A percentile compares a stretch with the other conserved stretches of the same genome.
phyloP scores from a whole-genome alignment of 257 asterid species.

The Penstemon newberryi region DNA sequence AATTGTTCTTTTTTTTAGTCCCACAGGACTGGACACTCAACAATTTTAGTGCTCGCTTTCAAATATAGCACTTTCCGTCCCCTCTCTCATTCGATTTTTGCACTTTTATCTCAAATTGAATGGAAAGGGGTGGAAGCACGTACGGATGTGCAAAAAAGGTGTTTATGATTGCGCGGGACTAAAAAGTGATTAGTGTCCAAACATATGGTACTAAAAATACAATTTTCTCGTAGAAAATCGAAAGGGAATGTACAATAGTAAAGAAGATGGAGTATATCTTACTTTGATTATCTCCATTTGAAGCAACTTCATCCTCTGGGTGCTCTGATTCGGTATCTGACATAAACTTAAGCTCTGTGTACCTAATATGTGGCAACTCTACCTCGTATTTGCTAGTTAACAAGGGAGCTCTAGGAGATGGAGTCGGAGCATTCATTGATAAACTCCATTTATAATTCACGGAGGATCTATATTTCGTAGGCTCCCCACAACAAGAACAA shows the following conservation, averaged over 20 bases:
- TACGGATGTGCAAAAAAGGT: too few relatives aligned
- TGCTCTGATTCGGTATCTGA: slow-evolving; percentile 42
- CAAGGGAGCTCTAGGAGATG: slow-evolving; percentile 64
- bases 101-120: too few relatives aligned
- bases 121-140: too few relatives aligned
- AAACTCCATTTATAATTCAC: slow-evolving; percentile 38
- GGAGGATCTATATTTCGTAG: slow-evolving; percentile 37
- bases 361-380: slow-evolving; percentile 53
- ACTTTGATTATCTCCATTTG: slow-evolving; percentile 48
- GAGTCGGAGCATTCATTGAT: slow-evolving; percentile 51
- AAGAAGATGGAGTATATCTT: slow-evolving; percentile 6
- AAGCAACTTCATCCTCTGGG: slow-evolving; percentile 48
- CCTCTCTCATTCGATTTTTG: too few relatives aligned
- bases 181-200: too few relatives aligned
- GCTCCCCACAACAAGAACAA: slow-evolving; percentile 81
- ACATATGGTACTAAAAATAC: too few relatives aligned
- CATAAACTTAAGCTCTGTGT: slow-evolving; percentile 56
- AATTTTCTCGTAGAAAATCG: background rate
- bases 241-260: too few relatives aligned
- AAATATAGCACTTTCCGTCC: too few relatives aligned
- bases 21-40: too few relatives aligned
- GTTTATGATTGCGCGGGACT: too few relatives aligned
- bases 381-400: slow-evolving; percentile 32
- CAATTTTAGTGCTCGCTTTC: too few relatives aligned
- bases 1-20: too few relatives aligned